These are phyloP conservation scores for Viscum album DNA, from an alignment of 177 flowering plant genomes.

Conservation along the genomic window DNA sequence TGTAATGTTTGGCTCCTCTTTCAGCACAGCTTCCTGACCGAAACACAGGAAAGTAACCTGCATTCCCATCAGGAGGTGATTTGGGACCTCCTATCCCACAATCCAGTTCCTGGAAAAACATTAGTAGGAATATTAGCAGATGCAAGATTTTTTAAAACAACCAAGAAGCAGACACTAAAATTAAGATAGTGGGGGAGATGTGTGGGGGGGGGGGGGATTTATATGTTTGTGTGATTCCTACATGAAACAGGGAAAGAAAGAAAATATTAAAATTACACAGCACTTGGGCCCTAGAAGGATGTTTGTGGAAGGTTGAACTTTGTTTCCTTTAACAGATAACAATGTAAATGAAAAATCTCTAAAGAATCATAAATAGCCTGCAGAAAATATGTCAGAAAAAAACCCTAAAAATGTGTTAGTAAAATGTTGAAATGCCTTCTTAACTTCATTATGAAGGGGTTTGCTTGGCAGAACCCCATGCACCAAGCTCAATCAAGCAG, in stretches of 20 bases:
- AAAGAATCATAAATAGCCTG: neutral
- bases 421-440: too few relatives aligned
- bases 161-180: neutral
- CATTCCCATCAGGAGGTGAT: constrained; percentile 32
- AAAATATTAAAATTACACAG: neutral
- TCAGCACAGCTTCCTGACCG: constrained; percentile 84
- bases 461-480: too few relatives aligned
- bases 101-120: constrained; percentile 32
- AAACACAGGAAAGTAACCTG: constrained; percentile 44
- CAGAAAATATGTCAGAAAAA: too few relatives aligned
- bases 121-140: constrained; percentile 8
- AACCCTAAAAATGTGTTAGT: too few relatives aligned
- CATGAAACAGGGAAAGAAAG: too few relatives aligned
- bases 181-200: neutral
- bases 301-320: neutral
- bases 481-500: too few relatives aligned
- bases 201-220: too few relatives aligned
- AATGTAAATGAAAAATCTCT: too few relatives aligned
- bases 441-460: too few relatives aligned
- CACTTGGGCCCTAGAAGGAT: neutral
- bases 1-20: constrained; percentile 62
- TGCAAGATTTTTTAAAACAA: neutral
- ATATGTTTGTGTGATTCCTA: too few relatives aligned
- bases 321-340: neutral
- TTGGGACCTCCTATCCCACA: constrained; percentile 17